phyloP scores from a whole-genome alignment of 768 basidiomycete species.

The Tylopilus felleus region DNA sequence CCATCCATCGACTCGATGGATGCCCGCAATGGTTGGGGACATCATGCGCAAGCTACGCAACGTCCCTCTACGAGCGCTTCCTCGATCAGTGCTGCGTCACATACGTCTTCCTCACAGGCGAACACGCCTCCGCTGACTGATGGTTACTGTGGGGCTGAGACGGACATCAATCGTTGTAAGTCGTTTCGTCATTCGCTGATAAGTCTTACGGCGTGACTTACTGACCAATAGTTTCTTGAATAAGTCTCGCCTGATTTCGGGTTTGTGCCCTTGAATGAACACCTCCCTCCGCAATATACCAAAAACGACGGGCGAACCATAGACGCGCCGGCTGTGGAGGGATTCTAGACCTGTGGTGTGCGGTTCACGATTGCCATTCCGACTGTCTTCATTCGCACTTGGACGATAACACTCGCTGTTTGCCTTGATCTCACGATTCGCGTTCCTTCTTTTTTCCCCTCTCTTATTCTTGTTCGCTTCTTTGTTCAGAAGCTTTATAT shows the following conservation, averaged over 20 bases:
- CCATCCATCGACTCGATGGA: slow-evolving; percentile 39
- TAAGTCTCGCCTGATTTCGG: slow-evolving; percentile 81
- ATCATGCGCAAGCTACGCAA: slow-evolving; percentile 34
- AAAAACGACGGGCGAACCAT: slow-evolving; percentile 54
- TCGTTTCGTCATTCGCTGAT: slow-evolving; percentile 30
- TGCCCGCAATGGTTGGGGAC: slow-evolving; percentile 42
- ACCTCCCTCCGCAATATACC: slow-evolving; percentile 61
- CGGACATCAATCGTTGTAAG: slow-evolving; percentile 84
- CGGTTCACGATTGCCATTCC: slow-evolving; percentile 27
- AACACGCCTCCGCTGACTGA: slow-evolving; percentile 73
- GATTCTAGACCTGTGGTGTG: slow-evolving; percentile 30
- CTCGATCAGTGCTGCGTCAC: slow-evolving; percentile 71
- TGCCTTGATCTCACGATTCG: slow-evolving; percentile 32
- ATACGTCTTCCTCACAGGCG: slow-evolving; percentile 76
- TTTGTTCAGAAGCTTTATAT: slow-evolving; percentile 23
- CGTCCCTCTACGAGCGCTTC: slow-evolving; percentile 73
- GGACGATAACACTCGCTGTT: slow-evolving; percentile 29
- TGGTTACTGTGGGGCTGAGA: slow-evolving; percentile 59
- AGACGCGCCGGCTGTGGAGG: slow-evolving; percentile 26
- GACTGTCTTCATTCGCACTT: slow-evolving; percentile 32
- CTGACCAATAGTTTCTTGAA: slow-evolving; percentile 44
- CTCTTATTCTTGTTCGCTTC: slow-evolving; percentile 31
- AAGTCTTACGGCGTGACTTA: slow-evolving; percentile 42
- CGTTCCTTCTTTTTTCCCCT: slow-evolving; percentile 26
- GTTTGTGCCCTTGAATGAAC: slow-evolving; percentile 79